A percentile compares a stretch with the other conserved stretches of the same genome.
Evolutionary conservation across 75 land plant genomes (phyloP).

Genomic region (Pinus albicaulis): DNA sequence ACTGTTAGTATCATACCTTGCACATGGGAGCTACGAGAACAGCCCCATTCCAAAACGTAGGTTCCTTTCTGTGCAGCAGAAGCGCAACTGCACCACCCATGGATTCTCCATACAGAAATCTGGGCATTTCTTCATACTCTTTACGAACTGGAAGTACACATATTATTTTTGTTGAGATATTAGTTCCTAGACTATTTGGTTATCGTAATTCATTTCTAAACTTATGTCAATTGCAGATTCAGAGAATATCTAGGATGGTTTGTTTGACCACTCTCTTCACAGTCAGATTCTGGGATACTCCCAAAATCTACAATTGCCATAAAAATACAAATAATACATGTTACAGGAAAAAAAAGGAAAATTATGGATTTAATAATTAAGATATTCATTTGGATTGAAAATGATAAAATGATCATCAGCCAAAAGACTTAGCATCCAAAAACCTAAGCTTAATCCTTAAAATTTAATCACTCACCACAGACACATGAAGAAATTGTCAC

Average conservation of each 20-base stretch:
- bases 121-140: constrained; percentile 38
- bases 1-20: constrained; percentile 41
- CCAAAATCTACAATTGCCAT: no score
- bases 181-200: not conserved
- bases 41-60: constrained; percentile 71
- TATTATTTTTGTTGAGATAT: not conserved
- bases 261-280: no score
- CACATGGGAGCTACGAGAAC: constrained; percentile 89
- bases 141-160: constrained; percentile 24
- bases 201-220: not conserved
- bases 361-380: not conserved
- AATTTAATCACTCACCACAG: constrained; percentile 37
- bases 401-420: no score
- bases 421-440: no score
- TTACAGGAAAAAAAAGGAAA: no score
- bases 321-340: no score
- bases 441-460: not conserved
- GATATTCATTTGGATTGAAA: no score
- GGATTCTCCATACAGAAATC: constrained; percentile 84
- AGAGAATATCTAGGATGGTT: no score
- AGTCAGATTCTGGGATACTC: no score
- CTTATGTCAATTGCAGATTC: no score
- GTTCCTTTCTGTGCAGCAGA: constrained; percentile 62
- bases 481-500: constrained; percentile 67
- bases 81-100: constrained; percentile 90